Base-by-base conservation (phyloP, 129 eudicot genomes). In the Centrapalus pauciflorus region DNA sequence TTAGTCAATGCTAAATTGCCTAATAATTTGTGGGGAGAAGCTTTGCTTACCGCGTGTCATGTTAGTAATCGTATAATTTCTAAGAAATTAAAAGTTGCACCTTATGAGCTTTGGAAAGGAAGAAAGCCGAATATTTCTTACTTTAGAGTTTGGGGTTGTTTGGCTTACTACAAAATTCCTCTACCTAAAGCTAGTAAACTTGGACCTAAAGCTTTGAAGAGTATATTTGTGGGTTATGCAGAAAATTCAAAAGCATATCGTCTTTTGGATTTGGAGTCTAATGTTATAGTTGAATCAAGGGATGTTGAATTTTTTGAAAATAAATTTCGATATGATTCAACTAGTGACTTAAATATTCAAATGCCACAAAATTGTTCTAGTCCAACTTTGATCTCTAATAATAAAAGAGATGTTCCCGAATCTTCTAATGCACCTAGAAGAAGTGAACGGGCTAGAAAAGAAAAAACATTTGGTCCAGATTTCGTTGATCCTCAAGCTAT, bases 81-180 rank as follows among this genome's bases (percentile, higher is more conserved):
- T 0, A 20, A 5, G 25, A 16, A 33, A 52, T 0, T 10, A 0
- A 69, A 69, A 19, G 65, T 69, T 3, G 21, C 65, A 1, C 64
- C 74, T 5, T 55, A 48, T 51, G 73, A 67, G 14, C 0, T 67
- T 4, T 67, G 73, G 60, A 67, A 51, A n/a, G n/a, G n/a, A n/a
- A n/a, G n/a, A n/a, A n/a, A n/a, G n/a, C n/a, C n/a, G n/a, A n/a
- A n/a, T n/a, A n/a, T n/a, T n/a, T n/a, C n/a, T n/a, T n/a, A n/a
- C n/a, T n/a, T n/a, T n/a, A n/a, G n/a, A n/a, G n/a, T n/a, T n/a
- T n/a, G n/a, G n/a, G n/a, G n/a, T n/a, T n/a, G n/a, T n/a, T n/a
- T n/a, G n/a, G n/a, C n/a, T 49, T 17, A 16, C 45, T 68, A 7
- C 52, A 27, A 50, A 30, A 50, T 6, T 68, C 3, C 12, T n/a